Evolutionary conservation across 2,329 filamentous ascomycete species (phyloP).

Genomic region (Aureobasidium melanogenum): DNA sequence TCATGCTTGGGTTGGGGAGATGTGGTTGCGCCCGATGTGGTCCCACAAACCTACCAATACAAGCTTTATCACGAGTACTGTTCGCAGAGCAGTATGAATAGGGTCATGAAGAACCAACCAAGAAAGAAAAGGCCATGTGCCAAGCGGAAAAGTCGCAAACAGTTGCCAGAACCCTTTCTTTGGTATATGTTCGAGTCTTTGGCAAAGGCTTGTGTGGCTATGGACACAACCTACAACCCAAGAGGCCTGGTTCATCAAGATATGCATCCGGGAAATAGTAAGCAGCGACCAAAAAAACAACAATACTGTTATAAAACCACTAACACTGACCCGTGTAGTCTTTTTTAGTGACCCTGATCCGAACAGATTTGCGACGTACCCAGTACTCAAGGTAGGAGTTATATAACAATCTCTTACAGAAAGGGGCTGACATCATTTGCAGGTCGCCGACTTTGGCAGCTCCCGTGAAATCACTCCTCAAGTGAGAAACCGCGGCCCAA

Average conservation of each 20-base stretch:
- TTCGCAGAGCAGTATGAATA: neutral
- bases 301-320: neutral
- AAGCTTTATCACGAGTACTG: slow-evolving; percentile 4
- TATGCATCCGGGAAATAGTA: neutral
- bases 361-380: neutral
- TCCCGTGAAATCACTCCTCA: neutral
- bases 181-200: neutral
- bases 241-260: neutral
- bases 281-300: neutral
- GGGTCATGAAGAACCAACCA: neutral
- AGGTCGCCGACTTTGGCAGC: slow-evolving; percentile 1
- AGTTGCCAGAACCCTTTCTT: neutral
- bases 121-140: neutral
- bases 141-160: neutral
- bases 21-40: neutral
- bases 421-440: neutral
- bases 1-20: neutral
- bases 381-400: neutral
- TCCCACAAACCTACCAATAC: neutral
- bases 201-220: neutral
- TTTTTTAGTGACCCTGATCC: neutral
- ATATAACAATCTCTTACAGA: too few relatives aligned
- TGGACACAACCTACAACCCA: neutral
- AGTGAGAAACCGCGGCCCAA: neutral
- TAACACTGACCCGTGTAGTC: neutral